Evolutionary conservation across 129 eudicot species (phyloP), one percentile per base, ranked within the genome.

Genomic region (Artemisia tridentata): DNA sequence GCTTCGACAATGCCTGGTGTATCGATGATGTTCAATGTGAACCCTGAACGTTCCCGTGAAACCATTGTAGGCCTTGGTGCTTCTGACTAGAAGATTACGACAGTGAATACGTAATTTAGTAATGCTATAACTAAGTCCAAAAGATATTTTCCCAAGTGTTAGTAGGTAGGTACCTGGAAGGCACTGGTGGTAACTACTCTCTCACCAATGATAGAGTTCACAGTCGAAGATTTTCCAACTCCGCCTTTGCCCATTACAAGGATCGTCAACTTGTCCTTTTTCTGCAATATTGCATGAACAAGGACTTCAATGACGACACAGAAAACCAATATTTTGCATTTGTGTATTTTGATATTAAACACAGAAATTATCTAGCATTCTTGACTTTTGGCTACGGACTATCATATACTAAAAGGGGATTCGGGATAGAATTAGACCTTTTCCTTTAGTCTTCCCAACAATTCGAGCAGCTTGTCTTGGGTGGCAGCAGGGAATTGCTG

Each of bases 191-290:
- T 68, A 63, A 88, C 97, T 19, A 78, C 93, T 82, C 95, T 80
- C 67, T 86, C 98, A 54, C 96, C 96, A 10, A 91, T 68, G 21
- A 91, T 86, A 7, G 96, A 86, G 80, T 91, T 91, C 75, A 91
- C 86, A 23, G 91, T 86, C 0, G 95, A 91, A 72, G 98, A 88
- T 76, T 91, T 91, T 41, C 96, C 97, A 72, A 91, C 98, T 12
- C 98, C 98, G 2, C 95, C 85, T 86, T 91, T 91, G 53, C 96
- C 98, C 96, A 88, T 82, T 47, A 88, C 96, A 23, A 91, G 90
- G 63, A 91, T 84, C 1, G 98, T 91, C 81, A 91, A 73, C 13
- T 84, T 84, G 78, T 63, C 74, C 68, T 78, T 91, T 76, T 86
- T 72, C 96, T 91, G 77, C 69, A 79, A 56, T 16, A 66, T 67